Conservation (phyloP, 192 early-diverging fungal species). For the Linnemannia schmuckeri region DNA sequence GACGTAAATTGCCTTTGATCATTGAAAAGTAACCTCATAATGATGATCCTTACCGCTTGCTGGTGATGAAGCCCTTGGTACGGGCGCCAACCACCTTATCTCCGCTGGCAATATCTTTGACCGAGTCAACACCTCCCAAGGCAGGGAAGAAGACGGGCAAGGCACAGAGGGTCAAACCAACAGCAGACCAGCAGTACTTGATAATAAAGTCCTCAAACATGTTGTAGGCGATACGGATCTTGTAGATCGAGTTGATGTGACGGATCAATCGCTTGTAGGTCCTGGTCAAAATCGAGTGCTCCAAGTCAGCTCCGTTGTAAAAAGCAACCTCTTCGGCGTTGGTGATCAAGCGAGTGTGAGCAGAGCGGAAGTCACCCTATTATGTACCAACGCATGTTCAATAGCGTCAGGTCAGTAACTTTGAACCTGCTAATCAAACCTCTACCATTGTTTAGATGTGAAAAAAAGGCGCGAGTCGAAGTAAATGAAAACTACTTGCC, state of each 20-base stretch:
- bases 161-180: slow-evolving; percentile 85
- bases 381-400: neutral
- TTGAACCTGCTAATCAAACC: neutral
- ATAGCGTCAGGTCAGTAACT: neutral
- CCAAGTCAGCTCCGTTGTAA: slow-evolving; percentile 89
- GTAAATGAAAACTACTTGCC: slow-evolving; percentile 10
- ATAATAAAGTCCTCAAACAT: slow-evolving; percentile 97
- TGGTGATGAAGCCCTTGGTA: slow-evolving; percentile 92
- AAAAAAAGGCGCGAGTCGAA: neutral
- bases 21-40: neutral
- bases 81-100: slow-evolving; percentile 65
- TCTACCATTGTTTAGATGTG: too few species aligned
- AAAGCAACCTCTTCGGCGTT: slow-evolving; percentile 98
- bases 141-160: slow-evolving; percentile 90
- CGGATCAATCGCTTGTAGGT: slow-evolving; percentile 82
- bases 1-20: neutral
- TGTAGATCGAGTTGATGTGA: slow-evolving; percentile 91
- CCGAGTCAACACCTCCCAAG: slow-evolving; percentile 60
- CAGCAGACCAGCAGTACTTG: slow-evolving; percentile 96
- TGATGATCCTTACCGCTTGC: slow-evolving; percentile 72
- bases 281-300: slow-evolving; percentile 84
- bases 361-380: slow-evolving; percentile 91
- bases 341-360: slow-evolving; percentile 94
- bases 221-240: slow-evolving; percentile 89
- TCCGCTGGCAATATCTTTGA: slow-evolving; percentile 53